A percentile compares a stretch with the other conserved stretches of the same genome.
Conservation (phyloP, 208 protist species). For the Novymonas esmeraldas region DNA sequence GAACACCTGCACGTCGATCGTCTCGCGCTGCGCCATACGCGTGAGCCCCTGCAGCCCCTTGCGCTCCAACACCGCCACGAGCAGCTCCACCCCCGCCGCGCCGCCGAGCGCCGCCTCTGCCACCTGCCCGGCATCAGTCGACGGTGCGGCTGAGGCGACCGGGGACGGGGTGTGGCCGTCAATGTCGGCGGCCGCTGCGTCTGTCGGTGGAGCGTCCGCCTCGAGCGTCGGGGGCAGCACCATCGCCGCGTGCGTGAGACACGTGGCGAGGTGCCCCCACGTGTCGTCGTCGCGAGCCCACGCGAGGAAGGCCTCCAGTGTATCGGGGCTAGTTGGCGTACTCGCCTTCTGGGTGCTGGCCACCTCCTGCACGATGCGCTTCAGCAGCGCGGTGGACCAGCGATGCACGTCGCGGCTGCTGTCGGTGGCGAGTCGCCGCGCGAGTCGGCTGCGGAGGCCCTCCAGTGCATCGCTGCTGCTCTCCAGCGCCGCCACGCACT, state of each 20-base stretch:
- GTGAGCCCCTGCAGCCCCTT: slow-evolving; percentile 62
- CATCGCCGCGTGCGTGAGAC: slow-evolving; percentile 50
- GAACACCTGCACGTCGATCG: slow-evolving; percentile 85
- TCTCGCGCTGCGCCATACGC: slow-evolving; percentile 48
- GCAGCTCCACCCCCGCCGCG: slow-evolving; percentile 38
- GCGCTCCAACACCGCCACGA: slow-evolving; percentile 63
- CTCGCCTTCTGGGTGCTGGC: slow-evolving; percentile 39
- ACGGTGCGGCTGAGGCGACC: not conserved
- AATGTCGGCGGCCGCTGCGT: not conserved
- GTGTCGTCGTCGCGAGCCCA: slow-evolving; percentile 33
- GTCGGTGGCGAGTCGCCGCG: slow-evolving; percentile 60
- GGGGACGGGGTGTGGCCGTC: not conserved
- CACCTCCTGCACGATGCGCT: slow-evolving; percentile 51
- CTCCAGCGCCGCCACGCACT: slow-evolving; percentile 42
- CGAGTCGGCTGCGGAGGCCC: slow-evolving; percentile 68
- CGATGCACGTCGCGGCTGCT: slow-evolving; percentile 47
- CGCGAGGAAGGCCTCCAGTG: slow-evolving; percentile 24
- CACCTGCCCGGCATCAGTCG: not conserved
- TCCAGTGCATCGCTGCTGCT: slow-evolving; percentile 46
- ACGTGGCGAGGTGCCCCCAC: slow-evolving; percentile 35
- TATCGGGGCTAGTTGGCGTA: slow-evolving; percentile 21
- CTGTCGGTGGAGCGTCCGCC: not conserved
- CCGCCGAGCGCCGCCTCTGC: slow-evolving; percentile 31
- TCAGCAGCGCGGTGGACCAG: slow-evolving; percentile 52
- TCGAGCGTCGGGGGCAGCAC: slow-evolving; percentile 46